These are phyloP conservation scores for Priceomyces haplophilus DNA, from an alignment of 805 yeast genomes.

Conservation along the genomic window DNA sequence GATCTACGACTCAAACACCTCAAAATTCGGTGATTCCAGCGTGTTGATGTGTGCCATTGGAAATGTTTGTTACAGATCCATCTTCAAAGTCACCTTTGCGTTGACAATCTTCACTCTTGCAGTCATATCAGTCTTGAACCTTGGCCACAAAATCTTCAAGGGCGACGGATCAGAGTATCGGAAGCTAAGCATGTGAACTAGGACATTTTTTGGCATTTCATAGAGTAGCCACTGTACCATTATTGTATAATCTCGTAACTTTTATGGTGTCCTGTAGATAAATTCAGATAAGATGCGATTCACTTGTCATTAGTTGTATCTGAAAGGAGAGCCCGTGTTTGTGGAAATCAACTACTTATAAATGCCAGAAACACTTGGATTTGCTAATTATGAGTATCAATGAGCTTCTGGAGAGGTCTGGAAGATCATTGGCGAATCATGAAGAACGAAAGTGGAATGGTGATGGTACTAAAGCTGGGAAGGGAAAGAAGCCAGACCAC, in stretches of 20 bases:
- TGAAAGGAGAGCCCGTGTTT: not conserved
- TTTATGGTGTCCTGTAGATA: no score
- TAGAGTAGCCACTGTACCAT: no score
- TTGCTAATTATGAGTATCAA: not conserved
- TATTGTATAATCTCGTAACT: no score
- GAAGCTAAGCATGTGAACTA: not conserved
- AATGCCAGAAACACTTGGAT: not conserved
- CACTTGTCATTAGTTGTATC: no score
- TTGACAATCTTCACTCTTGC: conserved; percentile 28
- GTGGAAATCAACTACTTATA: not conserved
- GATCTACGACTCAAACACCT: conserved; percentile 51
- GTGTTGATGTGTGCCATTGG: conserved; percentile 29
- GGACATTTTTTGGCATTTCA: not conserved
- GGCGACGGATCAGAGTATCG: not conserved
- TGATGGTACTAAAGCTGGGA: not conserved
- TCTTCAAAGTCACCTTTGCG: conserved; percentile 37
- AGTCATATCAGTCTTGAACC: conserved; percentile 17
- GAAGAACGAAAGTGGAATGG: not conserved
- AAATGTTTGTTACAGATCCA: conserved; percentile 42
- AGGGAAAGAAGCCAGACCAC: not conserved
- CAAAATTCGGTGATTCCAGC: conserved; percentile 8
- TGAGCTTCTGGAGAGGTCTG: not conserved
- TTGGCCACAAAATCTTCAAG: conserved; percentile 5
- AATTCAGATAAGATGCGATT: no score
- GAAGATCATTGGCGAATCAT: not conserved